Conservation (phyloP, 2,329 filamentous ascomycete species). For the Sporothrix curviconia region DNA sequence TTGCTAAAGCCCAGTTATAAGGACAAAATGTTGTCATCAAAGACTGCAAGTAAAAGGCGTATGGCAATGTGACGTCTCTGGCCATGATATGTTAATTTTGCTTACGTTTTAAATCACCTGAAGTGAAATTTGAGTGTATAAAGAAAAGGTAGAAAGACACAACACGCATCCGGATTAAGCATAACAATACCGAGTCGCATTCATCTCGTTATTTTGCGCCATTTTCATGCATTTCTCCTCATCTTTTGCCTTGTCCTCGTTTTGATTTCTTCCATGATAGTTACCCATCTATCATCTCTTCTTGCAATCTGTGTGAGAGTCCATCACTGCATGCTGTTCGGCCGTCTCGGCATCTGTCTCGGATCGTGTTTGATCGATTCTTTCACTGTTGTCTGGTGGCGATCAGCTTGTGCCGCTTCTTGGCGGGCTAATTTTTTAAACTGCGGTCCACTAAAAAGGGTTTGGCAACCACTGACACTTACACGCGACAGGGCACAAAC, state of each 20-base stretch:
- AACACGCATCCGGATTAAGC: neutral
- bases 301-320: too few relatives aligned
- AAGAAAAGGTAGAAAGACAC: neutral
- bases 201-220: neutral
- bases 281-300: too few relatives aligned
- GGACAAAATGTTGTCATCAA: too few relatives aligned
- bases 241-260: neutral
- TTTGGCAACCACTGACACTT: neutral
- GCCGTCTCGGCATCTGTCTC: conserved; percentile 17
- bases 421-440: too few relatives aligned
- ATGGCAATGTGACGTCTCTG: too few relatives aligned
- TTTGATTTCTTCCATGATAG: too few relatives aligned
- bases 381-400: neutral
- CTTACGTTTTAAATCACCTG: too few relatives aligned
- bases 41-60: too few relatives aligned
- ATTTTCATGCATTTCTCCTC: neutral
- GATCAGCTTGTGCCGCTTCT: neutral
- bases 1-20: too few relatives aligned
- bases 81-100: too few relatives aligned
- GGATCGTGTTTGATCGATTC: conserved; percentile 16
- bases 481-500: neutral
- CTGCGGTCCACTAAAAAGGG: too few relatives aligned
- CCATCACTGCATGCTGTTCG: too few relatives aligned
- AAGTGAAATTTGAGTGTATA: neutral
- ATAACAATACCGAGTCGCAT: neutral